These are phyloP conservation scores for Sporisorium scitamineum DNA, from an alignment of 1,284 basidiomycete genomes.

Conservation along the genomic window DNA sequence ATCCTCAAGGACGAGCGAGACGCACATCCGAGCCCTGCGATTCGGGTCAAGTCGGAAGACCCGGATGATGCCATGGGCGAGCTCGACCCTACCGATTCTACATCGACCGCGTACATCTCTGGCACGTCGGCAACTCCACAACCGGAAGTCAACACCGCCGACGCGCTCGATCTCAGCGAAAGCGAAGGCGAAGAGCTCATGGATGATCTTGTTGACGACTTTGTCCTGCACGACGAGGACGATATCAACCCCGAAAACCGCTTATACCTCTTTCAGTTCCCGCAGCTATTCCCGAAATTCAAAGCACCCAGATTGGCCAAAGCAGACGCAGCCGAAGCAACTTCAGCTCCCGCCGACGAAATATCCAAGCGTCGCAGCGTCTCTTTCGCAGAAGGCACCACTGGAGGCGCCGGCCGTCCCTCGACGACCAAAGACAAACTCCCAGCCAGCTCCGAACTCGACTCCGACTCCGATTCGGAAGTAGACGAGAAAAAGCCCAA, in stretches of 20 bases:
- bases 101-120: conserved; percentile 12
- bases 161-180: conserved; percentile 83
- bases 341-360: not conserved
- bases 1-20: conserved; percentile 28
- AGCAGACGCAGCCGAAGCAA: conserved; percentile 1
- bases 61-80: conserved; percentile 39
- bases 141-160: conserved; percentile 74
- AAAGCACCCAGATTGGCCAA: conserved; percentile 16
- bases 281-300: conserved; percentile 86
- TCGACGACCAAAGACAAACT: conserved; percentile 17
- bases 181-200: conserved; percentile 87
- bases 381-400: conserved; percentile 58
- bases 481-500: conserved; percentile 34
- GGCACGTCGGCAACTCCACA: conserved; percentile 34
- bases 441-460: conserved; percentile 21
- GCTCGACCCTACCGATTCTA: conserved; percentile 3
- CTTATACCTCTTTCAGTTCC: conserved; percentile 93
- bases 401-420: conserved; percentile 44
- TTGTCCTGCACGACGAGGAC: conserved; percentile 70
- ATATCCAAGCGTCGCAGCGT: conserved; percentile 43
- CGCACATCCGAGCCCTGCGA: conserved; percentile 7
- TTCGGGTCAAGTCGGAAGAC: conserved; percentile 48
- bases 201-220: conserved; percentile 86
- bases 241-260: conserved; percentile 72
- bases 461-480: conserved; percentile 18